phyloP scores from a whole-genome alignment of 2,329 filamentous ascomycete species.

The Emergomyces pasteurianus region DNA sequence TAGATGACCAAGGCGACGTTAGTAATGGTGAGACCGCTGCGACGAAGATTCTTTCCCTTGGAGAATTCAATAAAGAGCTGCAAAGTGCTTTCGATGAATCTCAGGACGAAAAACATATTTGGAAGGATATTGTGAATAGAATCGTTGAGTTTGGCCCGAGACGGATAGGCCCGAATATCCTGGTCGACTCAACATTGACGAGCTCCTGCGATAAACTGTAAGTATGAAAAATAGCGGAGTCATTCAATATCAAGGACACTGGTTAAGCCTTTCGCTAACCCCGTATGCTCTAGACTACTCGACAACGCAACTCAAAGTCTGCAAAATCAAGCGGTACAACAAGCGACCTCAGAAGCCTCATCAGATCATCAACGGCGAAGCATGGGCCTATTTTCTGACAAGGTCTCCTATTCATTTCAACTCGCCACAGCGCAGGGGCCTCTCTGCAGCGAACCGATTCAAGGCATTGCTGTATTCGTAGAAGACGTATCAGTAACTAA shows the following conservation, averaged over 20 bases:
- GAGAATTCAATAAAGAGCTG: conserved; percentile 68
- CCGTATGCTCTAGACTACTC: not conserved
- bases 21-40: conserved; percentile 48
- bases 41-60: conserved; percentile 51
- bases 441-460: conserved; percentile 82
- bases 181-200: conserved; percentile 69
- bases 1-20: conserved; percentile 30
- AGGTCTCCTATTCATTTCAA: conserved; percentile 88
- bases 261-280: not conserved
- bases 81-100: conserved; percentile 52
- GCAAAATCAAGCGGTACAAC: not conserved
- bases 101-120: conserved; percentile 62
- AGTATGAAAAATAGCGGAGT: not conserved
- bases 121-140: conserved; percentile 63
- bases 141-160: conserved; percentile 86
- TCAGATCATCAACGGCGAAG: conserved; percentile 13
- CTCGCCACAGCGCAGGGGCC: conserved; percentile 80
- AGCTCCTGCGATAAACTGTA: conserved; percentile 58
- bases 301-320: not conserved
- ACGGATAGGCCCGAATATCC: conserved; percentile 72
- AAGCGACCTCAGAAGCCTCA: not conserved
- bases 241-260: not conserved
- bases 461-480: conserved; percentile 82
- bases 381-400: conserved; percentile 67
- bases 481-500: conserved; percentile 60